Evolutionary conservation across 345 rosid species (phyloP).

Genomic region (Dovyalis caffra): DNA sequence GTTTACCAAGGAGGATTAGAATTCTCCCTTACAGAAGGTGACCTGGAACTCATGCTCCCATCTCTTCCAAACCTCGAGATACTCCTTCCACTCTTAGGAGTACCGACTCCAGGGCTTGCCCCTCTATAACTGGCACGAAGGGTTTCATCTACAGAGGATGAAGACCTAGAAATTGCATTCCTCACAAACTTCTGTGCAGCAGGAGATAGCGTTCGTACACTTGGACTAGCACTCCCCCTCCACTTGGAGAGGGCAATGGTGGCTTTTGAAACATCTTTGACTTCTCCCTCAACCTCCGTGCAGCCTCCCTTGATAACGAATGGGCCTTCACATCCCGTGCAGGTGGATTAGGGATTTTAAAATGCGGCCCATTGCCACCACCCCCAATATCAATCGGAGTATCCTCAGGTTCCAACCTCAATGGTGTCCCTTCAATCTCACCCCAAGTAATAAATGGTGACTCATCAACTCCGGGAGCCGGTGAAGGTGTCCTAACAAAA

Average conservation of each 20-base stretch:
- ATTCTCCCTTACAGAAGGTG: constrained; percentile 60
- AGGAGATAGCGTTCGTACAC: constrained; percentile 70
- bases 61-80: constrained; percentile 81
- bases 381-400: constrained; percentile 93
- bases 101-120: constrained; percentile 61
- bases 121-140: constrained; percentile 95
- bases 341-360: constrained; percentile 69
- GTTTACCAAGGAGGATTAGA: constrained; percentile 54
- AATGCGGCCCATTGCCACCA: constrained; percentile 74
- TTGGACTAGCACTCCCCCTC: constrained; percentile 96
- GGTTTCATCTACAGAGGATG: constrained; percentile 86
- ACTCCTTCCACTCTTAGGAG: constrained; percentile 79
- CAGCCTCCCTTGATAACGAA: constrained; percentile 84
- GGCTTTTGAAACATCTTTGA: constrained; percentile 87
- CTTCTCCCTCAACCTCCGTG: constrained; percentile 73
- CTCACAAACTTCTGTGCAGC: constrained; percentile 97
- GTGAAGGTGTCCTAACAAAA: constrained; percentile 91
- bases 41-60: constrained; percentile 38
- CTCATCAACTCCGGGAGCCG: constrained; percentile 87
- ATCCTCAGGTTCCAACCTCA: constrained; percentile 85
- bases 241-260: constrained; percentile 80
- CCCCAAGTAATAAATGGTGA: constrained; percentile 98
- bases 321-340: constrained; percentile 82
- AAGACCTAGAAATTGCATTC: constrained; percentile 73
- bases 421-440: constrained; percentile 95